phyloP scores from a whole-genome alignment of 2,329 filamentous ascomycete genomes.

The Leptographium radiaticola region DNA sequence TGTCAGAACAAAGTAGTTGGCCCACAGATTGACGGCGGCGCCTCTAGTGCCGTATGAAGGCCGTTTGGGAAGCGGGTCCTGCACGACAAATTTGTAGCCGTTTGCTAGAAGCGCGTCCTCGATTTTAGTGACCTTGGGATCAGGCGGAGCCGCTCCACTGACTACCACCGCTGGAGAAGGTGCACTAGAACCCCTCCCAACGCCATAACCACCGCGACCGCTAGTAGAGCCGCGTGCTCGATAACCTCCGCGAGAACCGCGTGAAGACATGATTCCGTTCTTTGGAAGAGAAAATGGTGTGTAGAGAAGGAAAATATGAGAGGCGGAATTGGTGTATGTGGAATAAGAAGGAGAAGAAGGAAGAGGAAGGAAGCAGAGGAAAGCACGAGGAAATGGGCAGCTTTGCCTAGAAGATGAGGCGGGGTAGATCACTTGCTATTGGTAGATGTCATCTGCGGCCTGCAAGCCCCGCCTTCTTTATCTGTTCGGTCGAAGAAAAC shows the following conservation, averaged over 20 bases:
- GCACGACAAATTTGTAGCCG: not conserved
- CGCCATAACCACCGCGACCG: not conserved
- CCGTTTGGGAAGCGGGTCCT: slow-evolving; percentile 4
- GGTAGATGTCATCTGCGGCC: no score
- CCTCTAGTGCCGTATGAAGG: slow-evolving; percentile 14
- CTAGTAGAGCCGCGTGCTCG: not conserved
- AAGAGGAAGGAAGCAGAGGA: no score
- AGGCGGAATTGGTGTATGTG: no score
- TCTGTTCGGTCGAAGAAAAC: no score
- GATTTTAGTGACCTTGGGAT: slow-evolving; percentile 2
- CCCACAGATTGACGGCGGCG: slow-evolving; percentile 11
- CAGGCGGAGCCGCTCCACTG: not conserved
- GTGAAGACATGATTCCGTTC: not conserved
- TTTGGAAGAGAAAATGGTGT: no score
- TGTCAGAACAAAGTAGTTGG: slow-evolving; percentile 15
- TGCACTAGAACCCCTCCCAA: not conserved
- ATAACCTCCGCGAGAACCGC: not conserved
- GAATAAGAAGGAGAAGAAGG: no score
- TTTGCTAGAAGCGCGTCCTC: slow-evolving; percentile 5
- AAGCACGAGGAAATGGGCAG: no score
- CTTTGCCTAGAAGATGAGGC: no score
- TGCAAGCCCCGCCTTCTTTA: no score
- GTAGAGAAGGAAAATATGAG: no score
- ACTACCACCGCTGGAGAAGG: not conserved
- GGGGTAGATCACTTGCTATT: no score